Evolutionary conservation across 2,329 filamentous ascomycete genomes (phyloP).

Genomic region (Neonectria hederae): DNA sequence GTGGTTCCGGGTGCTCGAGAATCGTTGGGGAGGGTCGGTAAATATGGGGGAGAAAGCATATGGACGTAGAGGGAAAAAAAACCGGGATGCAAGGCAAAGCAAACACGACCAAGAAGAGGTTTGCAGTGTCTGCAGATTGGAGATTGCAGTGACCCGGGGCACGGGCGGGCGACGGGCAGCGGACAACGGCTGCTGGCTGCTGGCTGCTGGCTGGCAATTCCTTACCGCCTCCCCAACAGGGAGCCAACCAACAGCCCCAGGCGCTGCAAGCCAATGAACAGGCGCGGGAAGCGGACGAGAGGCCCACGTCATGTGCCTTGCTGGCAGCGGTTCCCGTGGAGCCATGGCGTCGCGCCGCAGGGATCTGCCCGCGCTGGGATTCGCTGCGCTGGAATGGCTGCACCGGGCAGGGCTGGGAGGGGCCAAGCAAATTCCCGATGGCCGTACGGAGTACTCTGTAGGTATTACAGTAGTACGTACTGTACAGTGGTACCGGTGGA

Average conservation of each 20-base stretch:
- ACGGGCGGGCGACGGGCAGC: not conserved
- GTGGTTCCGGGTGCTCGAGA: not conserved
- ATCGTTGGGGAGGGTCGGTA: not conserved
- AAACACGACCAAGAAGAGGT: not conserved
- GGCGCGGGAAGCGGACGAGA: conserved; percentile 32
- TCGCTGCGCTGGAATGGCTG: conserved; percentile 2
- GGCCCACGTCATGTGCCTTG: conserved; percentile 40
- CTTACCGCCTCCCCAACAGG: conserved; percentile 40
- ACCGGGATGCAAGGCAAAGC: conserved; percentile 26
- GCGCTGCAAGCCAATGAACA: conserved; percentile 29
- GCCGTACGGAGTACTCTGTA: too few relatives aligned
- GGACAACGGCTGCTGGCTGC: not conserved
- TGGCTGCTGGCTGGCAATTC: conserved; percentile 17
- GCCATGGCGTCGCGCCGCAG: conserved; percentile 11
- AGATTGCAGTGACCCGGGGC: conserved; percentile 1
- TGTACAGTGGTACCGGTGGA: not conserved
- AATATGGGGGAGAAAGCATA: conserved; percentile 20
- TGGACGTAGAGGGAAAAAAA: conserved; percentile 31
- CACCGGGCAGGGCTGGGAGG: not conserved
- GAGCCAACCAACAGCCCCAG: conserved; percentile 2
- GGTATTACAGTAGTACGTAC: too few relatives aligned
- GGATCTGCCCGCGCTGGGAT: conserved; percentile 9
- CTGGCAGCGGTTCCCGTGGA: conserved; percentile 13
- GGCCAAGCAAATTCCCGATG: not conserved
- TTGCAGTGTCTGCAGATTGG: not conserved